phyloP scores from a whole-genome alignment of 2,329 filamentous ascomycete genomes.

The Penicillium sp. region DNA sequence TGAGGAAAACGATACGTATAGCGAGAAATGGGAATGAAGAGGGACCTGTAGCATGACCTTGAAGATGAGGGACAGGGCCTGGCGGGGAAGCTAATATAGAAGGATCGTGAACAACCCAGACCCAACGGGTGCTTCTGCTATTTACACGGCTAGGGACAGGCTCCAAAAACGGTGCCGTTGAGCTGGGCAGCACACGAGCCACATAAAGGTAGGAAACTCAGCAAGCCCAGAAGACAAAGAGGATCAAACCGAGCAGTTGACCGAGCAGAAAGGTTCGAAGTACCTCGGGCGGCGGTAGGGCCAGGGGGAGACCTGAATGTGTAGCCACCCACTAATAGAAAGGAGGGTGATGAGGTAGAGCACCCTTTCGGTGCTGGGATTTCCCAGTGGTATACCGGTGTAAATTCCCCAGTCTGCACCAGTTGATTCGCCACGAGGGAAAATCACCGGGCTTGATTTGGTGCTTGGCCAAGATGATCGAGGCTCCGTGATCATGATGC shows the following conservation, averaged over 20 bases:
- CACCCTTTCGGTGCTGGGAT: slow-evolving; percentile 6
- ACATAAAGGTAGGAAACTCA: slow-evolving; percentile 12
- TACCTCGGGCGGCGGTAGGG: not conserved
- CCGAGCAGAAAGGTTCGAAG: not conserved
- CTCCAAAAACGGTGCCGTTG: slow-evolving; percentile 4
- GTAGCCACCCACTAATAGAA: slow-evolving; percentile 10
- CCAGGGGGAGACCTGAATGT: slow-evolving; percentile 7
- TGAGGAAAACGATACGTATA: not conserved
- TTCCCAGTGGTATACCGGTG: slow-evolving; percentile 4
- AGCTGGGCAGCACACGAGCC: slow-evolving; percentile 16
- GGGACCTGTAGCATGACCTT: not conserved
- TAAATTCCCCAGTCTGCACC: not conserved
- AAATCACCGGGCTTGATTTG: slow-evolving; percentile 19
- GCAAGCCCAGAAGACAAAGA: not conserved
- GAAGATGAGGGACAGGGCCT: not conserved
- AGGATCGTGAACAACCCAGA: slow-evolving; percentile 1
- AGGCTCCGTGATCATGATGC: slow-evolving; percentile 3
- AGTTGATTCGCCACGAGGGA: slow-evolving; percentile 19
- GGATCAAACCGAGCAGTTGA: not conserved
- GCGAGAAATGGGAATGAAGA: not conserved
- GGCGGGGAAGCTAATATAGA: slow-evolving; percentile 6
- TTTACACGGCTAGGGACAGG: slow-evolving; percentile 20
- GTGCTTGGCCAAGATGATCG: not conserved
- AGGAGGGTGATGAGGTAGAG: not conserved
- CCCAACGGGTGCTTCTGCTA: slow-evolving; percentile 9